Conservation (phyloP, 208 protist genomes). For the Tritrichomonas foetus region DNA sequence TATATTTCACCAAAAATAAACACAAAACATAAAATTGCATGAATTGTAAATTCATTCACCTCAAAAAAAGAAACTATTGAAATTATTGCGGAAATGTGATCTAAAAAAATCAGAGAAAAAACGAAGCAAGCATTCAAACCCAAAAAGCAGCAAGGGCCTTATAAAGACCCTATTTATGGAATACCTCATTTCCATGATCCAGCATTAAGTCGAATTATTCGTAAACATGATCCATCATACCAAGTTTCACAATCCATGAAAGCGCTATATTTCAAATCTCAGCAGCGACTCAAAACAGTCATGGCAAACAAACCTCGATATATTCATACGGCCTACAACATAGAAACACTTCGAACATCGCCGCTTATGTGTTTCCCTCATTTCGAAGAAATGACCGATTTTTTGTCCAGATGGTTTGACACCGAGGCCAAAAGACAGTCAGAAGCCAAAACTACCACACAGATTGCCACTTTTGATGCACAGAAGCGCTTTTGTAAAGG, state of each 20-base stretch:
- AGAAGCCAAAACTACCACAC: neutral
- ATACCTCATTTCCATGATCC: constrained; percentile 21
- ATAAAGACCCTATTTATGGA: neutral
- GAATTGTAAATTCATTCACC: too few relatives aligned
- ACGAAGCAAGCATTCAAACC: too few relatives aligned
- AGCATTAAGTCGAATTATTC: neutral
- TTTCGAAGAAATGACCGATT: constrained; percentile 39
- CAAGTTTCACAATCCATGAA: neutral
- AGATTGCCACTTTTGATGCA: neutral
- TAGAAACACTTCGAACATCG: neutral
- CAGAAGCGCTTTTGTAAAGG: neutral
- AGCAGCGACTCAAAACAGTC: neutral
- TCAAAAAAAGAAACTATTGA: too few relatives aligned
- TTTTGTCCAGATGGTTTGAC: neutral
- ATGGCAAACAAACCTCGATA: neutral
- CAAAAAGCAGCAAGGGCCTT: neutral
- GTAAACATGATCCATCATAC: neutral
- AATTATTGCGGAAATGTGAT: too few relatives aligned
- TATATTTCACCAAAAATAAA: too few relatives aligned
- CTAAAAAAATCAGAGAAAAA: too few relatives aligned
- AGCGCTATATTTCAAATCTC: neutral
- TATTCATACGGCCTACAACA: neutral
- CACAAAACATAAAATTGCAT: too few relatives aligned
- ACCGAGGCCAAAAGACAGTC: neutral
- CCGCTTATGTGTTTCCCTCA: constrained; percentile 37